Evolutionary conservation across 169 alveolate species (phyloP).

Genomic region (Eimeria zaria): DNA sequence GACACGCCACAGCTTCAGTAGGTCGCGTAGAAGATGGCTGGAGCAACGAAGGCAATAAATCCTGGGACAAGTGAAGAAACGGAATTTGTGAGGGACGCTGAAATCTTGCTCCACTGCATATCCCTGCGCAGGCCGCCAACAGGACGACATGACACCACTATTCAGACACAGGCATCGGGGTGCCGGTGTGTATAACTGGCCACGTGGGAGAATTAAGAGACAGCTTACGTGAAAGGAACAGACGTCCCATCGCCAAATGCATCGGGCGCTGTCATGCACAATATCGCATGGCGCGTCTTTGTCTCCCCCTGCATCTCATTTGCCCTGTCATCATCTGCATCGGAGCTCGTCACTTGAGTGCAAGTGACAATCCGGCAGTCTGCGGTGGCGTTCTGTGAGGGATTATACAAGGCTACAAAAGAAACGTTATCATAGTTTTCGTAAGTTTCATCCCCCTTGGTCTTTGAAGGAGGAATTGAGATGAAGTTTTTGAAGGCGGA

Average conservation of each 20-base stretch:
- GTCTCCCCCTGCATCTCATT: background rate
- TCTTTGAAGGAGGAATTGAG: background rate
- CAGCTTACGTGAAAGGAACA: slow-evolving; percentile 12
- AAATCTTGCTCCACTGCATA: slow-evolving; percentile 1
- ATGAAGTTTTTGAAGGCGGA: slow-evolving; percentile 14
- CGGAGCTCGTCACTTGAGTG: slow-evolving; percentile 10
- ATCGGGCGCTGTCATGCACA: slow-evolving; percentile 19
- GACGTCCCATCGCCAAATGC: background rate
- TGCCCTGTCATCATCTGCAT: background rate
- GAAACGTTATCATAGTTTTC: background rate
- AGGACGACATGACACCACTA: background rate
- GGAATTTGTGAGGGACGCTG: background rate
- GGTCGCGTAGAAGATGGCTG: background rate
- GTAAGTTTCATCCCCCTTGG: background rate
- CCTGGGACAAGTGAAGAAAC: background rate
- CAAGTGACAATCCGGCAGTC: slow-evolving; percentile 47
- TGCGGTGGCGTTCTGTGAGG: slow-evolving; percentile 3
- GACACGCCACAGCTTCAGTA: background rate
- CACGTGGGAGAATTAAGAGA: no score
- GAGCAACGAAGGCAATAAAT: background rate
- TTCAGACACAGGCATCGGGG: background rate
- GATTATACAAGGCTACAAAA: slow-evolving; percentile 42
- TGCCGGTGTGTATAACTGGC: background rate
- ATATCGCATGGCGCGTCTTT: background rate
- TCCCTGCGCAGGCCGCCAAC: slow-evolving; percentile 6